Base-by-base conservation (phyloP, 306 rosid genomes). In the Vigna trinervia region DNA sequence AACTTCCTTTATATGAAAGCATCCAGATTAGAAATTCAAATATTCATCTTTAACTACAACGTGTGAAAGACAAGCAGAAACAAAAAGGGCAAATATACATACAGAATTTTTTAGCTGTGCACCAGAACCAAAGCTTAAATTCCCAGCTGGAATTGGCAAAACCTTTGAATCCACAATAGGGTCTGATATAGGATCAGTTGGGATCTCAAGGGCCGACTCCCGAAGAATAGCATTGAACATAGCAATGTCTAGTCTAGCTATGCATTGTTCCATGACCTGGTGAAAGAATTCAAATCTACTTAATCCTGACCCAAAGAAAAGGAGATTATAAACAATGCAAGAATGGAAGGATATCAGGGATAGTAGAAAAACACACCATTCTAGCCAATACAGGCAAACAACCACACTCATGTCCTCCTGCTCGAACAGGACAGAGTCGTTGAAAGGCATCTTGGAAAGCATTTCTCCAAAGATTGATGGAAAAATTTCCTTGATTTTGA, bases 141-240 rank as follows among this genome's bases (percentile, higher is more conserved):
- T 86, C 62, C 99, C 99, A 26, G 97, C 97, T 6, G 97, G 97
- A 82, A 95, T 95, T 30, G 99, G 97, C 83, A 95, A 84, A 83
- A 95, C 99, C 79, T 86, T 89, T 34, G 97, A 84, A 86, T 95
- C 99, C 51, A 92, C 79, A 30, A 95, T 92, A 71, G 99, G 99
- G 81, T 95, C 99, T 34, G 99, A 95, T 58, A 95, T 81, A 26
- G 99, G 99, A 84, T 95, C 99, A 32, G 97, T 95, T 26, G 99
- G 99, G 66, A 95, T 87, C 87, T 95, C 99, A 68, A 86, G 87
- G 72, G 88, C 96, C 20, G 99, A 95, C 88, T 95, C 99, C 30
- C 99, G 91, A 81, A 95, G 88, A 79, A 95, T 89, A 64, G 97
- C 99, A 85, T 95, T 95, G 84, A 95, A 89, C 97, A 95, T 95